Conservation (phyloP, 75 land plant species). For the Selaginella tamariscina region DNA sequence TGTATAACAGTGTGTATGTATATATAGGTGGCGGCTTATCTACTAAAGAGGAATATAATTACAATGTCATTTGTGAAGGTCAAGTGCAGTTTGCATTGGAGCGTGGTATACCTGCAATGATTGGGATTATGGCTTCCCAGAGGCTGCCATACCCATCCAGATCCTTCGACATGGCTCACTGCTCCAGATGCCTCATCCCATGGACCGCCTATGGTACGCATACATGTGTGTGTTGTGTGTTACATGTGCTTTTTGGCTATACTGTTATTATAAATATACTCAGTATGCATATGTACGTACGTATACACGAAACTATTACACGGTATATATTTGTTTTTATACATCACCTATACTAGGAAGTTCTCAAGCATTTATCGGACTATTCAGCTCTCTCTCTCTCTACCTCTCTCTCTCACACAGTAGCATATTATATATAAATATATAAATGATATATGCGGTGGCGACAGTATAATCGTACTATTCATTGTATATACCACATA, state of each 20-base stretch:
- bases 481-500: too few species aligned
- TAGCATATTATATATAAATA: background rate
- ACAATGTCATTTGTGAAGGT: constrained; percentile 86
- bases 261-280: background rate
- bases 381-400: too few species aligned
- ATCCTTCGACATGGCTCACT: constrained; percentile 82
- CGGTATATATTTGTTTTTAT: background rate
- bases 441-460: too few species aligned
- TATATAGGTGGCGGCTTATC: constrained; percentile 72
- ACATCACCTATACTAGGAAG: background rate
- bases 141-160: constrained; percentile 68
- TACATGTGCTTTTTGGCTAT: background rate
- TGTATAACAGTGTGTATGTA: background rate
- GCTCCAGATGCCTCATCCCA: constrained; percentile 78
- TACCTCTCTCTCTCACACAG: too few species aligned
- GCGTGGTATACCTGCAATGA: constrained; percentile 86
- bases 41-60: constrained; percentile 47
- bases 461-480: too few species aligned
- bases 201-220: constrained; percentile 48
- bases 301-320: background rate
- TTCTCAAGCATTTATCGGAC: too few species aligned
- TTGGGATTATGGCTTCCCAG: constrained; percentile 59
- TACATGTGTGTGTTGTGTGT: background rate
- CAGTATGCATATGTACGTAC: background rate
- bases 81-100: constrained; percentile 89